Base-by-base conservation (phyloP, 2,329 filamentous ascomycete genomes). In the Microascus cirrosus region DNA sequence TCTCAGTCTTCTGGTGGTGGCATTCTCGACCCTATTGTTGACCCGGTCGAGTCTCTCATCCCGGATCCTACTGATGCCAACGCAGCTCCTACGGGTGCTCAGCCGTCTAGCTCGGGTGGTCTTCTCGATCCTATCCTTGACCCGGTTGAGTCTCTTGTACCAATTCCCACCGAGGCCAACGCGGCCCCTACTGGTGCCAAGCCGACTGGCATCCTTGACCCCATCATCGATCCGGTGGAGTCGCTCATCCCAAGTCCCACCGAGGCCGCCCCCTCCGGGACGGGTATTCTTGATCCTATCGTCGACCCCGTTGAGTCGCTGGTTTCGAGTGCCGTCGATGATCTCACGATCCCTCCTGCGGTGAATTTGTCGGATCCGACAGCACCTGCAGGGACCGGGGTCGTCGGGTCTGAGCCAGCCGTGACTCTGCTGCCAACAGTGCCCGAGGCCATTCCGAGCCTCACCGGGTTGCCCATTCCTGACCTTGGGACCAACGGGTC, bases 371-470 rank as follows among this genome's bases (percentile, higher is more conserved):
- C 39, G 39, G 7, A 45, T 18, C 39, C 39, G 39, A 45, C 39
- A 4, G 36, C 4, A 3, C 36, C 36, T 15, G 36, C n/a, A 2
- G 15, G 18, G 55, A 55, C 32, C n/a, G 28, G 28, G 28, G 28
- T 8, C 8, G 4, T 32, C 28, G 28, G 28, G 8, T 32, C 58
- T 52, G 59, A 60, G 53, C 53, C 57, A 32, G 48, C 59, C 39
- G 50, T 51, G n/a, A 53, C 45, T 15, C 35, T 54, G 18, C 12
- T 50, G n/a, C 45, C 45, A 18, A 45, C 28, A 4, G 28, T 45
- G 54, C 56, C 59, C 53, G 28, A 57, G 45, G 58, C 58, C 36
- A 59, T 58, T 24, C 39, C 58, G 12, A 57, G 22, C 42, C 57
- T 58, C n/a, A 39, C 39, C 39, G 39, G 39, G n/a, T 15, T n/a